phyloP scores from a whole-genome alignment of 495 filamentous ascomycete genomes.

The Amphirosellinia nigrospora region DNA sequence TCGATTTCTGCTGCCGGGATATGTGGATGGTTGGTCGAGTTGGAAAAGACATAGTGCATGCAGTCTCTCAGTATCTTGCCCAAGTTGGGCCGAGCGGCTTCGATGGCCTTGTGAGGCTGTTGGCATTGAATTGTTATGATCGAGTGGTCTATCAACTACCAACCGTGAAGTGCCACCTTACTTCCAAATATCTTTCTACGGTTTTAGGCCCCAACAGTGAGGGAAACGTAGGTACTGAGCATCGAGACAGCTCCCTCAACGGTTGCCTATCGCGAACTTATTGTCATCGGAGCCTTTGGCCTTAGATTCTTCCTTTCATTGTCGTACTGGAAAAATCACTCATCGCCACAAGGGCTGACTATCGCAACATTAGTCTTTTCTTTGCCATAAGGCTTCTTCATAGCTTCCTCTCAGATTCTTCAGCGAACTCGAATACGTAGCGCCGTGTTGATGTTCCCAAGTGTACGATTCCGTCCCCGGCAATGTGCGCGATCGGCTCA shows the following conservation, averaged over 20 bases:
- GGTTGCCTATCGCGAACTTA: not conserved
- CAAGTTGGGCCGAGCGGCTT: constrained; percentile 11
- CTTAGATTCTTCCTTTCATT: not conserved
- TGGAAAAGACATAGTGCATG: constrained; percentile 10
- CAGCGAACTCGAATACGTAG: not conserved
- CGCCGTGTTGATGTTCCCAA: not conserved
- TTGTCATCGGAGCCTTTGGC: not conserved
- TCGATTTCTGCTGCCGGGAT: constrained; percentile 9
- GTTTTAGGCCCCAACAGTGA: not conserved
- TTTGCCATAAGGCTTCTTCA: too few species aligned
- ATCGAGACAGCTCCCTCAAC: not conserved
- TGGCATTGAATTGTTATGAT: constrained; percentile 5
- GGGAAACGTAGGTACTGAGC: not conserved
- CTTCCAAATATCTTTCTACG: not conserved
- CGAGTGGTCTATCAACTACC: not conserved
- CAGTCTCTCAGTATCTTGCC: not conserved
- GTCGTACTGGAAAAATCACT: not conserved
- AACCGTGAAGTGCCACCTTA: too few species aligned
- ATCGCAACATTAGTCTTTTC: too few species aligned
- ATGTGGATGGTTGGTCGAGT: constrained; percentile 17
- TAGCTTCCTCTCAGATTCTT: not conserved
- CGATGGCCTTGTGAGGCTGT: constrained; percentile 19
- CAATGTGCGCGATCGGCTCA: not conserved
- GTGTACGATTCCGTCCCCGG: not conserved
- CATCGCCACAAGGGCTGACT: too few species aligned